A percentile compares a stretch with the other conserved stretches of the same genome.
These are phyloP conservation scores for Amaranthus hypochondriacus DNA, from an alignment of 148 eudicot genomes.

Conservation along the genomic window DNA sequence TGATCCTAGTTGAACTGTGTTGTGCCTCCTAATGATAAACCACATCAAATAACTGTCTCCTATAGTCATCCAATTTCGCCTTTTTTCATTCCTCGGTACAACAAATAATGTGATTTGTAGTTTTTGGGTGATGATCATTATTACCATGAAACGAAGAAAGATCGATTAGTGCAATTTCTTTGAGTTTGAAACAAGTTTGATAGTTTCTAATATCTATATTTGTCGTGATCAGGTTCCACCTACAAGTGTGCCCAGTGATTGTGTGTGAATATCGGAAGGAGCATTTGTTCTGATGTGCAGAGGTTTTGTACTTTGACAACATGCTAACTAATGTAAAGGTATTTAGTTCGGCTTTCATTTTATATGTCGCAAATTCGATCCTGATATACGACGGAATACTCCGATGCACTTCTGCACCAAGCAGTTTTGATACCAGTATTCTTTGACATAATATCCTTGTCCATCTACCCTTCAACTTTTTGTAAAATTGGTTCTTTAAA, in stretches of 20 bases:
- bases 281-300: constrained; percentile 42
- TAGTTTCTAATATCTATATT: background rate
- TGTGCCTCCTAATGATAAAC: too few relatives aligned
- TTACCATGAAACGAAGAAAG: background rate
- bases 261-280: constrained; percentile 79
- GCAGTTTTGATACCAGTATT: constrained; percentile 14
- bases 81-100: too few relatives aligned
- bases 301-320: constrained; percentile 8
- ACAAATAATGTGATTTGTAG: too few relatives aligned
- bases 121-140: too few relatives aligned
- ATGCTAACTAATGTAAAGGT: constrained; percentile 23
- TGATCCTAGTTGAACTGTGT: too few relatives aligned
- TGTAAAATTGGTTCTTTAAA: too few relatives aligned
- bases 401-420: constrained; percentile 11
- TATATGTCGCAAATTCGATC: constrained; percentile 1
- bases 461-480: background rate
- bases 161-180: background rate
- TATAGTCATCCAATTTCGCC: too few relatives aligned
- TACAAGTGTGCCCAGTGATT: constrained; percentile 88
- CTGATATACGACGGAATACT: background rate
- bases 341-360: constrained; percentile 9
- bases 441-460: background rate
- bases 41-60: too few relatives aligned
- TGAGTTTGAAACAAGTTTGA: background rate
- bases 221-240: constrained; percentile 63